Percentiles rank a stretch among this genome's conserved stretches.
phyloP scores from a whole-genome alignment of 2,329 filamentous ascomycete genomes.

The Raffaelea ambrosiae region DNA sequence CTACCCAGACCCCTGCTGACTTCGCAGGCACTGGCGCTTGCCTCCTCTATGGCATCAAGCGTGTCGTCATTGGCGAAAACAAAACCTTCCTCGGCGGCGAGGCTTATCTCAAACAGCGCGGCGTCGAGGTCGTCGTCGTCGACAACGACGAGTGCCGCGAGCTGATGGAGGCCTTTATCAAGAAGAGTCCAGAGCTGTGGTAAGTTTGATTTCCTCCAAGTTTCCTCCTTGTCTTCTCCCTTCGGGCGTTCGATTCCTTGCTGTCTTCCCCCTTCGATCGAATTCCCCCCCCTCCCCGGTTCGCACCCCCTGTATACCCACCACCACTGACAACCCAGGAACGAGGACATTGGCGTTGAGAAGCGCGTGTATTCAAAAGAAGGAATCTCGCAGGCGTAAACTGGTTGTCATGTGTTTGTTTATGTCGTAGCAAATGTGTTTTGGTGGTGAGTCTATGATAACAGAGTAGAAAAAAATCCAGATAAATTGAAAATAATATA shows the following conservation, averaged over 20 bases:
- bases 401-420: no score
- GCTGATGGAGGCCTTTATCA: slow-evolving; percentile 65
- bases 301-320: background rate
- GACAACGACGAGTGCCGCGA: slow-evolving; percentile 56
- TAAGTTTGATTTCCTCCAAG: slow-evolving; percentile 23
- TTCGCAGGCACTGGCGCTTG: slow-evolving; percentile 57
- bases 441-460: no score
- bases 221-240: background rate
- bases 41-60: slow-evolving; percentile 63
- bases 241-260: no score
- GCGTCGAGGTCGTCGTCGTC: slow-evolving; percentile 66
- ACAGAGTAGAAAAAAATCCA: no score
- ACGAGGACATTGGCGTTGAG: slow-evolving; percentile 50
- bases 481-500: no score
- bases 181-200: slow-evolving; percentile 65
- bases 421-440: no score
- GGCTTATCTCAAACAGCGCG: slow-evolving; percentile 56
- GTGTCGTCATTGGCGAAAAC: slow-evolving; percentile 73
- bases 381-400: slow-evolving; percentile 1
- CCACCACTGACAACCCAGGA: slow-evolving; percentile 27
- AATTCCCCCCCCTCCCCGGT: background rate
- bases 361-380: slow-evolving; percentile 30
- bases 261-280: no score
- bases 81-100: slow-evolving; percentile 67
- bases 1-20: background rate